phyloP scores from a whole-genome alignment of 1,139 yeast species.

The Yamadazyma spencermartinsiae region DNA sequence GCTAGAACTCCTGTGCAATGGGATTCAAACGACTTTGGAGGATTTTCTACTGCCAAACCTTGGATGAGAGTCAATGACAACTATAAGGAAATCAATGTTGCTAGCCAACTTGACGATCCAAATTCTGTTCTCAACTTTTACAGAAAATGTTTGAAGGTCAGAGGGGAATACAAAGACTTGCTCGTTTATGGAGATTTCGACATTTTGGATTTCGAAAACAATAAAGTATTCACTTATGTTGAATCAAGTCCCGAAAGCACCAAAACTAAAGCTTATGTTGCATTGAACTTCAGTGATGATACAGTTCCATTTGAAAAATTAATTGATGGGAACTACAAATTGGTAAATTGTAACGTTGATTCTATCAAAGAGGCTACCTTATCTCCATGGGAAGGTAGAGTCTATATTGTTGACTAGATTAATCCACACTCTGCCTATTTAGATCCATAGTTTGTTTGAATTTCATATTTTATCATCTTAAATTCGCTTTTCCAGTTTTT shows the following conservation, averaged over 20 bases:
- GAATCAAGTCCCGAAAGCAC: slow-evolving; percentile 7
- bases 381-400: slow-evolving; percentile 41
- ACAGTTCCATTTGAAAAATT: slow-evolving; percentile 28
- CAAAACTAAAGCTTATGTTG: slow-evolving; percentile 35
- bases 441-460: neutral
- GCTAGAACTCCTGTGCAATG: slow-evolving; percentile 64
- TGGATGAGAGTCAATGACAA: slow-evolving; percentile 59
- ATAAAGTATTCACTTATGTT: slow-evolving; percentile 11
- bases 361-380: slow-evolving; percentile 22
- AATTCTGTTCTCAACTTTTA: slow-evolving; percentile 50
- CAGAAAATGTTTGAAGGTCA: slow-evolving; percentile 39
- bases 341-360: slow-evolving; percentile 30
- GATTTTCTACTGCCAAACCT: slow-evolving; percentile 51
- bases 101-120: slow-evolving; percentile 45
- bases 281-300: slow-evolving; percentile 45
- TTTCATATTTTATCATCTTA: neutral
- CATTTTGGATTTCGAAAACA: slow-evolving; percentile 31
- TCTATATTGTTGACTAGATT: slow-evolving; percentile 21
- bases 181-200: slow-evolving; percentile 51
- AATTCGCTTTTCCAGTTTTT: no score
- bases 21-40: slow-evolving; percentile 45
- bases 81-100: slow-evolving; percentile 50
- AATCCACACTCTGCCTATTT: no score
- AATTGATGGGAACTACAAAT: slow-evolving; percentile 25
- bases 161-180: slow-evolving; percentile 46